A percentile compares a stretch with the other conserved stretches of the same genome.
phyloP scores from a whole-genome alignment of 164 flowering plant genomes.

The Tetrastigma voinierianum region DNA sequence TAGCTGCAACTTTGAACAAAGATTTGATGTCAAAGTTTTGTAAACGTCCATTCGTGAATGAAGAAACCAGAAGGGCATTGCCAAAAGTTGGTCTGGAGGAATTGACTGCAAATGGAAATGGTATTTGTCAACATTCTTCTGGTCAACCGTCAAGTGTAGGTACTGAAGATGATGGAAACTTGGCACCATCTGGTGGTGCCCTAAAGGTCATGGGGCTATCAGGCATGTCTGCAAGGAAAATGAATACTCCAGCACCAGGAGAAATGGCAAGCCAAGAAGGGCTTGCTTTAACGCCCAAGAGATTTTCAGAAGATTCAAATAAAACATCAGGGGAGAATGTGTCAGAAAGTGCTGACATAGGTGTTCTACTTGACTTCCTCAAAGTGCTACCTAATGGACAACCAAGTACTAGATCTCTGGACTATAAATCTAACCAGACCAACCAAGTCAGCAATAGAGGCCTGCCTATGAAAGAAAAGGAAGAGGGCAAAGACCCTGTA shows the following conservation, averaged over 20 bases:
- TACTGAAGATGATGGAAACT: neutral
- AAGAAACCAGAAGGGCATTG: neutral
- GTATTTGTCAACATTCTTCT: neutral
- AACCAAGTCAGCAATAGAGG: constrained; percentile 8
- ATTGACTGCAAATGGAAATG: constrained; percentile 5
- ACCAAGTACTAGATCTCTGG: neutral
- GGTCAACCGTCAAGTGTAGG: neutral
- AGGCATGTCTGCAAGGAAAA: neutral
- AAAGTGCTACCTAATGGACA: constrained; percentile 8
- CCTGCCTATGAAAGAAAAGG: neutral
- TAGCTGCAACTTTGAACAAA: neutral
- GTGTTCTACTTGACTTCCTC: constrained; percentile 12
- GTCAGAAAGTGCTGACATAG: neutral
- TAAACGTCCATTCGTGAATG: neutral
- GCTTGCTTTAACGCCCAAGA: neutral
- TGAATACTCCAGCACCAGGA: constrained; percentile 2
- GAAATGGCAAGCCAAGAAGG: neutral
- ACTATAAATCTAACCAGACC: neutral
- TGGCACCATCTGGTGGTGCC: constrained; percentile 10
- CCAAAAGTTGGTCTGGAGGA: constrained; percentile 8
- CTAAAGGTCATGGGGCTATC: neutral
- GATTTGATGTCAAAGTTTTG: neutral
- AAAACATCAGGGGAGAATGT: constrained; percentile 5
- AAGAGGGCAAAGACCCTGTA: neutral
- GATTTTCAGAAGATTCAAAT: constrained; percentile 5